These are phyloP conservation scores for Claviceps spartinae DNA, from an alignment of 2,329 filamentous ascomycete species.

Conservation along the genomic window DNA sequence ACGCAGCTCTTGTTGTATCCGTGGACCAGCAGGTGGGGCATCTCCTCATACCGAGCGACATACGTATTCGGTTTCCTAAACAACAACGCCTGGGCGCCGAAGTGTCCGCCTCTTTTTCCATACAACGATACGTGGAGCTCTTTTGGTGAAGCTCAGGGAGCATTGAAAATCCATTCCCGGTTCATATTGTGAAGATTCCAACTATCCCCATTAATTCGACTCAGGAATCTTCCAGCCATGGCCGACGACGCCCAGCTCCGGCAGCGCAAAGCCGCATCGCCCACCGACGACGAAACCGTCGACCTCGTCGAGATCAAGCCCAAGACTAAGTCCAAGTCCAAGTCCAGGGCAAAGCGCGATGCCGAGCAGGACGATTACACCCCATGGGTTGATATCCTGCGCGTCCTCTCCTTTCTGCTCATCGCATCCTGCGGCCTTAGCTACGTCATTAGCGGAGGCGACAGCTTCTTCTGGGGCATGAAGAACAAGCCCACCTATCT, in stretches of 20 bases:
- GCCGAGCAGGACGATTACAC: conserved; percentile 45
- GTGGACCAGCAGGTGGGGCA: too few species aligned
- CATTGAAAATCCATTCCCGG: too few species aligned
- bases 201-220: background rate
- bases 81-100: too few species aligned
- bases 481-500: conserved; percentile 49
- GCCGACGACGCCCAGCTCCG: conserved; percentile 27
- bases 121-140: too few species aligned
- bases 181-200: too few species aligned
- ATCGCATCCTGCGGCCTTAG: conserved; percentile 56
- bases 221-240: conserved; percentile 13
- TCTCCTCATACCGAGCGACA: too few species aligned
- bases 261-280: conserved; percentile 27
- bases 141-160: background rate
- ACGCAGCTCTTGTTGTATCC: too few species aligned
- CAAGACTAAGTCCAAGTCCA: conserved; percentile 7
- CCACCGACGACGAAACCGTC: conserved; percentile 8
- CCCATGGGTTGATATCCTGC: conserved; percentile 51
- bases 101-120: too few species aligned
- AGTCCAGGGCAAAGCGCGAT: conserved; percentile 10
- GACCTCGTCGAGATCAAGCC: conserved; percentile 12
- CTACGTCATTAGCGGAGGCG: conserved; percentile 61
- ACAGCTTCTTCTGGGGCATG: conserved; percentile 55
- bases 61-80: too few species aligned
- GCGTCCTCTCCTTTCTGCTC: conserved; percentile 53